Evolutionary conservation across 371 early-diverging fungal species (phyloP).

Genomic region (Syncephalastrum monosporum): DNA sequence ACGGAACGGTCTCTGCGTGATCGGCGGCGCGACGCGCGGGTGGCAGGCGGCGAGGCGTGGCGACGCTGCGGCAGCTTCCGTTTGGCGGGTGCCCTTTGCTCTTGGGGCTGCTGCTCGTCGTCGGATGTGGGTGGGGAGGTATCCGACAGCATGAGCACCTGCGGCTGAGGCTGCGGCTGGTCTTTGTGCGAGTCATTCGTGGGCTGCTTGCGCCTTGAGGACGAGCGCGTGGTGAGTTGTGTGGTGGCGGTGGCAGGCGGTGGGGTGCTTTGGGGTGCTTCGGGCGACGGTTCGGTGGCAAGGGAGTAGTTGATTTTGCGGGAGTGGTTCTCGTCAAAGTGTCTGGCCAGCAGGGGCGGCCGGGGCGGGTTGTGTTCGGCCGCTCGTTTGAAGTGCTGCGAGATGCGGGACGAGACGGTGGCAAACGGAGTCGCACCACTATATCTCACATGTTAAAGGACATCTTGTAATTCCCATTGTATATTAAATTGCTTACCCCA

Average conservation of each 20-base stretch:
- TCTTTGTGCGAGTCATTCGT: slow-evolving; percentile 4
- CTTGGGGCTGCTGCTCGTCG: slow-evolving; percentile 16
- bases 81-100: neutral
- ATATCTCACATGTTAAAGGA: neutral
- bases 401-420: slow-evolving; percentile 84
- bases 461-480: neutral
- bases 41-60: neutral
- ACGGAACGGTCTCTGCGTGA: neutral
- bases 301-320: slow-evolving; percentile 80
- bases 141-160: slow-evolving; percentile 9
- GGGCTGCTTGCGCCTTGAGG: slow-evolving; percentile 5
- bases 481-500: slow-evolving; percentile 55
- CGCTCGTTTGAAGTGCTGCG: slow-evolving; percentile 81
- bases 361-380: slow-evolving; percentile 77
- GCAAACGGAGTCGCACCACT: slow-evolving; percentile 84
- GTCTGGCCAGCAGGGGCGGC: slow-evolving; percentile 68
- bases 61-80: slow-evolving; percentile 1
- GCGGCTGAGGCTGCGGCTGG: slow-evolving; percentile 4
- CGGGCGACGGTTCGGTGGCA: slow-evolving; percentile 37
- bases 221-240: slow-evolving; percentile 1
- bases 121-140: slow-evolving; percentile 17
- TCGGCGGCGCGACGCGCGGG: neutral
- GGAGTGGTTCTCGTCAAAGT: slow-evolving; percentile 71
- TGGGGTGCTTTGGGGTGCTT: slow-evolving; percentile 5
- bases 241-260: neutral